phyloP scores from a whole-genome alignment of 108 stramenopile genomes.

The Cyclotella atomus region DNA sequence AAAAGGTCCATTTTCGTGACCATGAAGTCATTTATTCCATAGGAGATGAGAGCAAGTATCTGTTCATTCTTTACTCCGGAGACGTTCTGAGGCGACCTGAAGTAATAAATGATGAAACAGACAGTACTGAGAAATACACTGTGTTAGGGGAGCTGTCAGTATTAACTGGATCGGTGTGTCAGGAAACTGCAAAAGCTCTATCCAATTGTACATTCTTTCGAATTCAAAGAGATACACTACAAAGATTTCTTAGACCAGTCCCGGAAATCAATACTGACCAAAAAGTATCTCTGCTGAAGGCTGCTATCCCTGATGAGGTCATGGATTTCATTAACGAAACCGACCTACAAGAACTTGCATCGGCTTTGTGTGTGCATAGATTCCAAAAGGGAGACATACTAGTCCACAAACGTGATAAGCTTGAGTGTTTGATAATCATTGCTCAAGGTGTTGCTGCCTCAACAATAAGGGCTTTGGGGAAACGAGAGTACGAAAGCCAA shows the following conservation, averaged over 20 bases:
- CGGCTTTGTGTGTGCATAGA: slow-evolving; percentile 4
- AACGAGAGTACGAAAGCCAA: slow-evolving; percentile 13
- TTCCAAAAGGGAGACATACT: slow-evolving; percentile 20
- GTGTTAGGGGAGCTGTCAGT: slow-evolving; percentile 52
- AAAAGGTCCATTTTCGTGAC: slow-evolving; percentile 20
- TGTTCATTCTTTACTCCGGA: slow-evolving; percentile 52
- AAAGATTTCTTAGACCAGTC: slow-evolving; percentile 9
- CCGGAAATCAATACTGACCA: slow-evolving; percentile 7
- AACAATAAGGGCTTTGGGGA: slow-evolving; percentile 14
- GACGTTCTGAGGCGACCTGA: slow-evolving; percentile 16
- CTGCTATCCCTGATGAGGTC: slow-evolving; percentile 31
- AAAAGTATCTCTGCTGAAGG: slow-evolving; percentile 2
- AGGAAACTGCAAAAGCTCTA: slow-evolving; percentile 34
- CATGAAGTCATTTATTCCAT: slow-evolving; percentile 38
- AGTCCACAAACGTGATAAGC: slow-evolving; percentile 7
- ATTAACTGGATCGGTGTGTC: slow-evolving; percentile 9
- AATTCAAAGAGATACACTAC: slow-evolving; percentile 5
- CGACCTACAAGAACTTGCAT: slow-evolving; percentile 10
- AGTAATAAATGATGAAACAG: not conserved
- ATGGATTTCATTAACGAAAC: slow-evolving; percentile 2
- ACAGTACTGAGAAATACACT: slow-evolving; percentile 19
- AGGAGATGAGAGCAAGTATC: slow-evolving; percentile 32
- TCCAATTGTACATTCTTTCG: slow-evolving; percentile 37
- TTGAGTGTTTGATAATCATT: slow-evolving; percentile 17
- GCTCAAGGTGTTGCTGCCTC: slow-evolving; percentile 15